These are phyloP conservation scores for Nannizziopsis barbatae DNA, from an alignment of 2,329 filamentous ascomycete genomes.

Conservation along the genomic window DNA sequence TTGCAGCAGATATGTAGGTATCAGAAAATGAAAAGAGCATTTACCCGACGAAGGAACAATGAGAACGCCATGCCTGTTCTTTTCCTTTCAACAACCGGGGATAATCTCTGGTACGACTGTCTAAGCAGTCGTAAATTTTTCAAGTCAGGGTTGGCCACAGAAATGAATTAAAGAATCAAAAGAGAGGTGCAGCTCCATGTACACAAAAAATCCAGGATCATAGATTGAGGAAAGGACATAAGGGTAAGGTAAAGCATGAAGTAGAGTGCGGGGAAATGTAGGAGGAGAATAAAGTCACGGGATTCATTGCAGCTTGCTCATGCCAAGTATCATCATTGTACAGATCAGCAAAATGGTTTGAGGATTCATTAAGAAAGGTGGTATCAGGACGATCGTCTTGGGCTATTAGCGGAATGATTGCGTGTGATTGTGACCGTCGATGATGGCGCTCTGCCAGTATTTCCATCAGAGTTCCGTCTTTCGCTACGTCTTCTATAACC, in stretches of 20 bases:
- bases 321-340: constrained; percentile 10
- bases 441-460: constrained; percentile 24
- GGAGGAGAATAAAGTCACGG: constrained; percentile 2
- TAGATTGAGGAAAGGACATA: constrained; percentile 11
- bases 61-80: constrained; percentile 34
- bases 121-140: constrained; percentile 11
- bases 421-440: constrained; percentile 27
- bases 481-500: constrained; percentile 32
- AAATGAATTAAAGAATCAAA: constrained; percentile 20
- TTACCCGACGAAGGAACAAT: constrained; percentile 14
- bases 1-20: constrained; percentile 4
- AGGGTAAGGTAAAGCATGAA: constrained; percentile 20
- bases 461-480: constrained; percentile 30
- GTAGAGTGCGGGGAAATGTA: constrained; percentile 19
- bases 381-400: constrained; percentile 10
- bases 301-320: constrained; percentile 11
- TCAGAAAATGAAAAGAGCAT: not conserved
- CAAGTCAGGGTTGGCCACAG: constrained; percentile 19
- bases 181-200: constrained; percentile 27
- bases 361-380: constrained; percentile 8
- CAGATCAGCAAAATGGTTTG: constrained; percentile 8
- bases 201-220: constrained; percentile 26
- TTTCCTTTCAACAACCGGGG: constrained; percentile 35
- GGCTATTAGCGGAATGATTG: constrained; percentile 31
- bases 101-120: constrained; percentile 29